Conservation (phyloP, 768 basidiomycete species). For the Boletus eberwhitei region DNA sequence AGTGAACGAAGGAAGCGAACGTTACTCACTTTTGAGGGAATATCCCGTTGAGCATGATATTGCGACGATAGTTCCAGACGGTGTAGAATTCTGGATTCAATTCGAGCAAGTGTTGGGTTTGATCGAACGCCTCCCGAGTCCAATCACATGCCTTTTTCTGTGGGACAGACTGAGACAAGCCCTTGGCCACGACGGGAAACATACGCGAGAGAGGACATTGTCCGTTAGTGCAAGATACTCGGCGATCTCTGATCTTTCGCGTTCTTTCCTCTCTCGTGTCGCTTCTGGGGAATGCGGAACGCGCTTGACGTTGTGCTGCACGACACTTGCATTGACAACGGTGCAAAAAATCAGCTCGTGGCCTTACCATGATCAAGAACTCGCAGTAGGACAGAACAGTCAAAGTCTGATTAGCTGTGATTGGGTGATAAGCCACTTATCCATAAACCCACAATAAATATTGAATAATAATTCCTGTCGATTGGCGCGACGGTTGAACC, state of each 20-base stretch:
- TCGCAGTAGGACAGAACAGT: background rate
- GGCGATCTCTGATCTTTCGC: constrained; percentile 72
- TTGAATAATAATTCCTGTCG: background rate
- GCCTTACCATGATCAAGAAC: constrained; percentile 26
- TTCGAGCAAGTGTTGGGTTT: constrained; percentile 73
- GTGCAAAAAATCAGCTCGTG: background rate
- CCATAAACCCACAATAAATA: constrained; percentile 1
- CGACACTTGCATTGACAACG: background rate
- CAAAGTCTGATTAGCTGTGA: too few relatives aligned
- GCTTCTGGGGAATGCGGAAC: constrained; percentile 55
- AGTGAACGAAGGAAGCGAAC: background rate
- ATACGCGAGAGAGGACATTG: constrained; percentile 62
- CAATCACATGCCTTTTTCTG: constrained; percentile 73
- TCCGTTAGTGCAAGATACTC: constrained; percentile 69
- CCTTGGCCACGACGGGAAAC: constrained; percentile 16
- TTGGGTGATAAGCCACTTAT: constrained; percentile 3
- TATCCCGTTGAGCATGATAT: constrained; percentile 68
- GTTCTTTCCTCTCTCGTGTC: constrained; percentile 61
- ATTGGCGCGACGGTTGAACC: background rate
- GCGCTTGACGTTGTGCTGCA: constrained; percentile 70
- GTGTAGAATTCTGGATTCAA: constrained; percentile 96
- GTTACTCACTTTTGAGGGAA: constrained; percentile 60
- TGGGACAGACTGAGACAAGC: background rate
- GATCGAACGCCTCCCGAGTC: constrained; percentile 69
- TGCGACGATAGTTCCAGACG: constrained; percentile 90